Evolutionary conservation across 176 grass and related monocot genomes (phyloP), one percentile per base, ranked within the genome.

Genomic region (Cocos nucifera): DNA sequence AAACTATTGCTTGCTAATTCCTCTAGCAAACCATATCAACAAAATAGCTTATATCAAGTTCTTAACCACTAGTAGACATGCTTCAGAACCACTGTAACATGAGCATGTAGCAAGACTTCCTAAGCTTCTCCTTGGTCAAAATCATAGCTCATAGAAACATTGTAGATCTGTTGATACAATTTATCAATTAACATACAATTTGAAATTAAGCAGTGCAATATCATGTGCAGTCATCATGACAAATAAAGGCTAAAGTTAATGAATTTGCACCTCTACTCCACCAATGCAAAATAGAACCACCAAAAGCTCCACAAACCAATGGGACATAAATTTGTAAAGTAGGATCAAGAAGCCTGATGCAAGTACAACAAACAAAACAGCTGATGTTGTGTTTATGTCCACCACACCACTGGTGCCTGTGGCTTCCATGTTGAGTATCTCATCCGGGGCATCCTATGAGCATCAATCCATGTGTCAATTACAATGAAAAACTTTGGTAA

Each of bases 241-340:
- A 70, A 61, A 63, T 22, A 22, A 49, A 76, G 15, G 63, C 15
- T 55, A 63, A 17, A 50, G 49, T 59, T 30, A 78, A 48, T 58
- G 22, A 72, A 75, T 61, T 44, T 60, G 12, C 55, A 97, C 92
- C 92, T 98, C 93, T 48, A 98, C 79, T 69, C 93, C 93, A 68
- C 93, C 93, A 19, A 98, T 98, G 79, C 93, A 88, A 73, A 98
- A 98, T 32, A 98, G 82, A 57, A 92, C 72, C 64, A 98, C 87
- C 81, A 98, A 81, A 73, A 98, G 76, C 82, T 98, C 87, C 73
- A 92, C 67, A 69, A 98, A 98, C 93, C 93, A 88, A 64, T 61
- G 65, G 69, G 87, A 92, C 93, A 98, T 98, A 56, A 81, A 32
- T 44, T 88, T 98, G 78, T 92, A 98, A 20, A 98, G 84, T 21